Percentiles rank a stretch among this genome's conserved stretches.
These are phyloP conservation scores for Papiliotrema terrestris DNA, from an alignment of 1,284 basidiomycete genomes.

Conservation along the genomic window DNA sequence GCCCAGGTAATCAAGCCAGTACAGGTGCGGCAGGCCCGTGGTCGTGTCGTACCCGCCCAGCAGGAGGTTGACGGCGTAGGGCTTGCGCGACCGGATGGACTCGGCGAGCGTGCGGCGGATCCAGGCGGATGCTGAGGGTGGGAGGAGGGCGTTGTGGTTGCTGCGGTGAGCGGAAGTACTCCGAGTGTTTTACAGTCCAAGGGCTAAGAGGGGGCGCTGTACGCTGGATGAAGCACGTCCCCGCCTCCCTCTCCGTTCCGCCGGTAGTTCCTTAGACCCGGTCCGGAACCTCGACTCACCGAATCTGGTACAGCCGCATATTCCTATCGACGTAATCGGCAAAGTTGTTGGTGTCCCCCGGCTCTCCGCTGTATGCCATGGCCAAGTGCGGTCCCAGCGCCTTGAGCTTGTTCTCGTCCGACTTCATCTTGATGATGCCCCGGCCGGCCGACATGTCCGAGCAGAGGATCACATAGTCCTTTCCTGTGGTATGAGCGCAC, in stretches of 20 bases:
- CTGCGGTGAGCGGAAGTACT: constrained; percentile 5
- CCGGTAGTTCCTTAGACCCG: no score
- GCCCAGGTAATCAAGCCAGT: constrained; percentile 96
- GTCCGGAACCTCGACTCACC: constrained; percentile 52
- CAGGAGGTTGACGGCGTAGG: constrained; percentile 90
- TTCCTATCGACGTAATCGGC: constrained; percentile 96
- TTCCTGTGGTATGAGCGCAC: constrained; percentile 54
- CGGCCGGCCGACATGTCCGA: constrained; percentile 82
- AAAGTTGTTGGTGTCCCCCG: constrained; percentile 95
- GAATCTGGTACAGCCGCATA: constrained; percentile 91
- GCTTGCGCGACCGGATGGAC: constrained; percentile 78
- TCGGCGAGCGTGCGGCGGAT: constrained; percentile 86
- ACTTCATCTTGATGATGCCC: constrained; percentile 96
- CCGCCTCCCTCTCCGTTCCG: no score
- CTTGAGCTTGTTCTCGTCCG: constrained; percentile 96
- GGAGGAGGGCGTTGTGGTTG: constrained; percentile 68
- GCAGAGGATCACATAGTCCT: constrained; percentile 86
- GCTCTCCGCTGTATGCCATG: constrained; percentile 93
- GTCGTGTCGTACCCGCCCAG: constrained; percentile 85
- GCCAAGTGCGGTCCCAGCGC: constrained; percentile 83
- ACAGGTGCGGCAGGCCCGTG: constrained; percentile 62
- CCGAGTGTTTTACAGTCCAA: background rate
- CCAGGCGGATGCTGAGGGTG: constrained; percentile 88
- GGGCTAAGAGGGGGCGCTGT: background rate
- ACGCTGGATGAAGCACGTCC: no score